Evolutionary conservation across 345 rosid species (phyloP).

Genomic region (Gynandropsis gynandra): DNA sequence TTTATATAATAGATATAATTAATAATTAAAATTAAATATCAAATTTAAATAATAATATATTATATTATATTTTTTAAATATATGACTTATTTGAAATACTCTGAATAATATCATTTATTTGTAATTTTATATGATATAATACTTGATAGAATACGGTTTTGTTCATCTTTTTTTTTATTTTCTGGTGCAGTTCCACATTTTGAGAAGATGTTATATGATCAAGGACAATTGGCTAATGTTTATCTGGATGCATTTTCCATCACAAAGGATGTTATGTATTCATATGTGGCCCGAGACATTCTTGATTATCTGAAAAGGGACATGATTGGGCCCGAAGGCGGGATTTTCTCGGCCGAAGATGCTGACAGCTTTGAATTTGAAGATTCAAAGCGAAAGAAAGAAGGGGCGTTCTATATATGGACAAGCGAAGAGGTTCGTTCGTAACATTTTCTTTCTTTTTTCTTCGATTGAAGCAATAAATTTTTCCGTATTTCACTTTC

Average conservation of each 20-base stretch:
- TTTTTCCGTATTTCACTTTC: background rate
- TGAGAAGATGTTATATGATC: constrained; percentile 94
- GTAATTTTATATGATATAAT: too few relatives aligned
- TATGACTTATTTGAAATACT: too few relatives aligned
- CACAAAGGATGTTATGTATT: constrained; percentile 55
- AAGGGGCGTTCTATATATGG: constrained; percentile 90
- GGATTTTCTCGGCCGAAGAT: constrained; percentile 89
- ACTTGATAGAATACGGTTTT: too few relatives aligned
- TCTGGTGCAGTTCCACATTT: constrained; percentile 85
- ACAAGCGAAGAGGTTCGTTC: constrained; percentile 60
- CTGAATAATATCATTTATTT: too few relatives aligned
- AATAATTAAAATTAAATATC: too few relatives aligned
- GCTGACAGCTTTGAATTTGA: constrained; percentile 74
- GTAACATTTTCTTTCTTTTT: background rate
- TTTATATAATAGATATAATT: too few relatives aligned
- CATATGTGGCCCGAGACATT: constrained; percentile 54
- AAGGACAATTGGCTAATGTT: constrained; percentile 76
- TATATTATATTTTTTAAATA: too few relatives aligned
- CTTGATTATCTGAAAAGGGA: constrained; percentile 90
- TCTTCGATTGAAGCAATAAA: too few relatives aligned
- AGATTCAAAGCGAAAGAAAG: constrained; percentile 56
- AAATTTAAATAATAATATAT: too few relatives aligned
- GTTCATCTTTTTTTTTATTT: background rate
- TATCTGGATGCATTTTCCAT: constrained; percentile 74
- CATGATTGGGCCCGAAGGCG: constrained; percentile 79